Base-by-base conservation (phyloP, 1,284 basidiomycete species). In the Ustilago hordei region DNA sequence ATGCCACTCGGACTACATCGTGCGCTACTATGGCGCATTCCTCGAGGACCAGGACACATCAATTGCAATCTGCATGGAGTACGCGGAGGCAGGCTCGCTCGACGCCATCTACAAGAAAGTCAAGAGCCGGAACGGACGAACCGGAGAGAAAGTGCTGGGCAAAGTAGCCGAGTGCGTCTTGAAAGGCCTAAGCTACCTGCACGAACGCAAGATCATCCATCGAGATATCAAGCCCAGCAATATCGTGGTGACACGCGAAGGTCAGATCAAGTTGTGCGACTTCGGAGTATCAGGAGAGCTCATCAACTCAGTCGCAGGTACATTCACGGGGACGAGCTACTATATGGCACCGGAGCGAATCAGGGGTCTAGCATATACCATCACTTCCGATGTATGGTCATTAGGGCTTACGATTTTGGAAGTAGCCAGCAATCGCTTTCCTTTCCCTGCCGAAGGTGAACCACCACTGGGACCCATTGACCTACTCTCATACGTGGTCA, bases 281-380 rank as follows among this genome's bases (percentile, higher is more conserved):
- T 98, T 99, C 86, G 96, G 96, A 41, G 96, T 99, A 8, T 96
- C 95, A 19, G 96, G 96, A 32, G 94, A 97, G 87, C 90, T 99
- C 53, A 91, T 98, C 79, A 91, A 93, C 84, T 96, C 94, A 31
- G 87, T 93, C 63, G 96, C 96, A 0, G 93, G 92, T 23, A 99
- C 96, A 0, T 99, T 98, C 81, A 98, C 95, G 0, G 96, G 96
- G 2, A 98, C 96, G 3, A 94, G 93, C 81, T 94, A 93, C 84
- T 99, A 98, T 88, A 98, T 98, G 94, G 95, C 95, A 92, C 96
- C 96, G 52, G 96, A 98, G 87, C 91, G 96, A 58, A 95, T 98
- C 80, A 91, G 91, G 64, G 95, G 95, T 8, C 89, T 92, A 64
- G 90, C 92, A 60, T 98, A 98, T 87, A 93, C 93, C 34, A 97